Conservation (phyloP, 768 basidiomycete species). For the Brasilioporus rufonigricans region DNA sequence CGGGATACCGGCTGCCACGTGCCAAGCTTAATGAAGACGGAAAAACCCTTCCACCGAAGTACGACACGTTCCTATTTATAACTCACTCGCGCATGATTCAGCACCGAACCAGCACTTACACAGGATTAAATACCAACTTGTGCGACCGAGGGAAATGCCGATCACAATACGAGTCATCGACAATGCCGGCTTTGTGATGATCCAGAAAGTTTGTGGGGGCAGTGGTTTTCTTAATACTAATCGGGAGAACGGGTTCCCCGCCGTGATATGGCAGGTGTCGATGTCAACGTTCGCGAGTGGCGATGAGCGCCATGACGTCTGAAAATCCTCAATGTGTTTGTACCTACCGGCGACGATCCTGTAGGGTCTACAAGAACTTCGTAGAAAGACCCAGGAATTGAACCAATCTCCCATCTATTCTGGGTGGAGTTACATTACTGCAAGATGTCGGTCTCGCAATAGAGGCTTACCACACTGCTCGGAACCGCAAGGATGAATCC, state of each 20-base stretch:
- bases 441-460: too few species aligned
- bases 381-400: too few species aligned
- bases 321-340: too few species aligned
- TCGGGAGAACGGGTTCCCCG: background rate
- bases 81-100: background rate
- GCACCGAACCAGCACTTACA: background rate
- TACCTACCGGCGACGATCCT: too few species aligned
- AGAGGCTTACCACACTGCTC: too few species aligned
- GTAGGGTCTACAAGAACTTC: too few species aligned
- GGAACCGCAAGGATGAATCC: too few species aligned
- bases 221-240: background rate
- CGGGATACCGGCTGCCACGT: background rate
- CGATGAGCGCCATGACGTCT: too few species aligned
- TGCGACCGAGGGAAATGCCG: background rate
- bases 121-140: background rate
- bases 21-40: background rate
- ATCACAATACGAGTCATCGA: background rate
- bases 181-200: background rate
- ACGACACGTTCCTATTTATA: background rate
- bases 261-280: too few species aligned
- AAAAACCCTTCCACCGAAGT: background rate
- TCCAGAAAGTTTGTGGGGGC: background rate
- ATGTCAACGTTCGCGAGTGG: too few species aligned
- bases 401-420: too few species aligned
- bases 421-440: too few species aligned